These are phyloP conservation scores for Solanum lignicaule DNA, from an alignment of 257 asterid genomes.

Conservation along the genomic window DNA sequence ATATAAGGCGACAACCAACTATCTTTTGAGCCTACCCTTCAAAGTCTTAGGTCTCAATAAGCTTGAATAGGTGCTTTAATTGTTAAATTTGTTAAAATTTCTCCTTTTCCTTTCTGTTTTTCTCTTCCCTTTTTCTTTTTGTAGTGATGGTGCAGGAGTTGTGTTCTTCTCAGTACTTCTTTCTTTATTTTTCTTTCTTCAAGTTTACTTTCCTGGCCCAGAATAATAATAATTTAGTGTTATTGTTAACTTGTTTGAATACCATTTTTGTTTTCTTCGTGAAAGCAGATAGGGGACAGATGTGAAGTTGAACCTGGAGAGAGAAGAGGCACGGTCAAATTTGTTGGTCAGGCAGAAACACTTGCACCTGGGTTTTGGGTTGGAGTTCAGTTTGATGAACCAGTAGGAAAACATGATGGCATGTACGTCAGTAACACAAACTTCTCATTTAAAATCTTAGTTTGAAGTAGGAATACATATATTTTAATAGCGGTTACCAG, in stretches of 20 bases:
- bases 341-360: conserved; percentile 76
- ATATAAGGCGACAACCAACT: background rate
- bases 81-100: background rate
- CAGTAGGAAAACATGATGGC: conserved; percentile 93
- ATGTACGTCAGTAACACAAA: conserved; percentile 34
- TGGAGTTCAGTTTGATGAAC: conserved; percentile 90
- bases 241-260: background rate
- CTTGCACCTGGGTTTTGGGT: conserved; percentile 92
- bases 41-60: background rate
- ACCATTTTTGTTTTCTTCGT: background rate
- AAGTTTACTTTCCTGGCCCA: background rate
- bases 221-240: background rate
- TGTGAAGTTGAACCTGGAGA: conserved; percentile 91
- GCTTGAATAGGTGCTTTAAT: background rate
- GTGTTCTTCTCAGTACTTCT: background rate
- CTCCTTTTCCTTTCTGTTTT: background rate
- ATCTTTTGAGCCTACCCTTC: background rate
- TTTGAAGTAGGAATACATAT: background rate
- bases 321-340: conserved; percentile 76
- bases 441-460: background rate
- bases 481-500: background rate
- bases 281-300: conserved; percentile 72
- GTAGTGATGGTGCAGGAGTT: background rate
- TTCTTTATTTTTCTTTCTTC: background rate
- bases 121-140: background rate